phyloP scores from a whole-genome alignment of 257 asterid genomes.

The Solanum corneliomulleri region DNA sequence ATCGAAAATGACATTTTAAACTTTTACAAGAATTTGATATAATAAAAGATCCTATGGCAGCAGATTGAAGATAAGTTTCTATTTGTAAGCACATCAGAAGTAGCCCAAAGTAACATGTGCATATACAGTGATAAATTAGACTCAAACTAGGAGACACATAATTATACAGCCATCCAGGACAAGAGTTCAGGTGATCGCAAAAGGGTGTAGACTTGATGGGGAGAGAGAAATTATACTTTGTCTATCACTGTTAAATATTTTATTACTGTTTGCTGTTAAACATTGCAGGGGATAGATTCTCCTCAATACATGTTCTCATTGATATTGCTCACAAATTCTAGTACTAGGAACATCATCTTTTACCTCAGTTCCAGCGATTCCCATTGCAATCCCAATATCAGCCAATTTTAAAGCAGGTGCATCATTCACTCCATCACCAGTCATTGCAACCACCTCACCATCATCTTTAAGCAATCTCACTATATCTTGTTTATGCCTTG shows the following conservation, averaged over 20 bases:
- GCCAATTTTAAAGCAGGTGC: slow-evolving; percentile 96
- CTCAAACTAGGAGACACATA: not conserved
- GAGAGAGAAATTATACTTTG: not conserved
- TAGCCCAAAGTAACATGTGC: not conserved
- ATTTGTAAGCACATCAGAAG: not conserved
- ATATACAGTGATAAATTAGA: not conserved
- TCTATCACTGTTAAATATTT: not conserved
- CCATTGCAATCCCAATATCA: slow-evolving; percentile 99
- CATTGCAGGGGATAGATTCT: not conserved
- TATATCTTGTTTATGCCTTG: slow-evolving; percentile 95
- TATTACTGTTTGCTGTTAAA: not conserved
- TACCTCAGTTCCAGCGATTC: slow-evolving; percentile 97
- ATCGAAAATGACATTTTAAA: not conserved
- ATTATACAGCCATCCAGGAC: not conserved
- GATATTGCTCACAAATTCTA: not conserved
- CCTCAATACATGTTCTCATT: not conserved
- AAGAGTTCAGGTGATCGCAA: not conserved
- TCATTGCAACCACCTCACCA: slow-evolving; percentile 99
- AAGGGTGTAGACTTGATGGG: not conserved
- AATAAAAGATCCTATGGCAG: not conserved
- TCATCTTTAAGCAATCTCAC: slow-evolving; percentile 93
- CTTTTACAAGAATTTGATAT: not conserved
- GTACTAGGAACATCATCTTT: not conserved
- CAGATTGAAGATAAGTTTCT: not conserved
- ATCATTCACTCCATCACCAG: slow-evolving; percentile 99